Base-by-base conservation (phyloP, 2,329 filamentous ascomycete genomes). In the Alternaria viburni region DNA sequence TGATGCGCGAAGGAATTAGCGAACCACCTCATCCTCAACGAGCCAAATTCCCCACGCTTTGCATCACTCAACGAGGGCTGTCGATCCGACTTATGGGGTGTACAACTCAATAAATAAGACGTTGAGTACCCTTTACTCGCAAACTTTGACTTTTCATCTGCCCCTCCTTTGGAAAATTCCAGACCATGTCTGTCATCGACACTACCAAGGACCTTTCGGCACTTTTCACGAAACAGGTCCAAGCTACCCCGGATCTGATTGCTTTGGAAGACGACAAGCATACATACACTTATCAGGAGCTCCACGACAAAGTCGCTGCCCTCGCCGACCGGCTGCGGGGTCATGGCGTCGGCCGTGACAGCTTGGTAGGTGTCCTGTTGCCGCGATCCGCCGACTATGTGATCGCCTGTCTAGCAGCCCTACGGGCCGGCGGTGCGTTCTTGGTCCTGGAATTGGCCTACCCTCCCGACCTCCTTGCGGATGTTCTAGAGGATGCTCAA, bases 361-460 rank as follows among this genome's bases (percentile, higher is more conserved):
- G 85, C 69, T 85, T 93, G 17, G 91, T 94, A 30, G 92, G 92
- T 57, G 89, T 95, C 45, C 85, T 94, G 56, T 86, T 94, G 74
- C 89, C 88, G 59, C 88, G 91, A 58, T 92, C 90, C 76, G 90
- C 91, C 52, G 87, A 93, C 80, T 93, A 94, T 79, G 90, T 95
- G 64, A 89, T 94, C 78, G 89, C 91, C 15, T 93, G 90, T 74
- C 83, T 95, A 56, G 92, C 92, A 25, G 88, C 90, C n/a, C 86
- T 94, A 43, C 88, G 90, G 62, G 91, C 92, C 3, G 92, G 91
- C 55, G 92, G 92, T 57, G 92, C 92, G 2, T 95, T 93, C 74
- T 84, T 95, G 6, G 91, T 94, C 3, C 86, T 95, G 4, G 92
- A 95, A 80, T 84, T 93, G 52, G 92, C 92, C 4, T 94, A 94